Evolutionary conservation across 78 protist genomes (phyloP).

Genomic region (Dictyostelium purpureum): DNA sequence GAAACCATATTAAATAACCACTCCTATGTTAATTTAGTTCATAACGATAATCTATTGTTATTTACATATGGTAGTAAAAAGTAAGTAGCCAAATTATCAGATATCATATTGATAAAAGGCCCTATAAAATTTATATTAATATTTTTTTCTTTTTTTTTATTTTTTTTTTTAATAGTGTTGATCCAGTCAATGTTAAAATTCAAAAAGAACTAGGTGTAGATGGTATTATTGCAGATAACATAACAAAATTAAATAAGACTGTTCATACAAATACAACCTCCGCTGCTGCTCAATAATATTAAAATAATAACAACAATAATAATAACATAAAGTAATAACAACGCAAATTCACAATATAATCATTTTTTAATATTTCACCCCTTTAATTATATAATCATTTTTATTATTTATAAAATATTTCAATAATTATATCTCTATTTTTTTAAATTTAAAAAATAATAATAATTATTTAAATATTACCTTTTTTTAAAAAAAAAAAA

Average conservation of each 20-base stretch:
- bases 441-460: no score
- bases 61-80: conserved; percentile 74
- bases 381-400: no score
- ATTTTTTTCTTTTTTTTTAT: not conserved
- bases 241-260: conserved; percentile 58
- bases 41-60: conserved; percentile 47
- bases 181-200: conserved; percentile 56
- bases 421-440: no score
- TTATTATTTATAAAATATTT: no score
- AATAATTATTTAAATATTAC: no score
- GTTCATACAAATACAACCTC: no score
- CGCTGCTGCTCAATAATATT: no score
- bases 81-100: not conserved
- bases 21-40: conserved; percentile 53
- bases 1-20: conserved; percentile 42
- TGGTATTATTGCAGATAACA: conserved; percentile 65
- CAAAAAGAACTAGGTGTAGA: conserved; percentile 66
- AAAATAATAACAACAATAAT: no score
- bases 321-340: no score
- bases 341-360: no score
- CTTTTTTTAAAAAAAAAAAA: no score
- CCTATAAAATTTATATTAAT: not conserved
- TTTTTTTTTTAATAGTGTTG: conserved; percentile 19
- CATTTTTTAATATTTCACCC: no score
- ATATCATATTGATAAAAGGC: not conserved